Base-by-base conservation (phyloP, 192 early-diverging fungal genomes). In the Chytriomyces hyalinus region DNA sequence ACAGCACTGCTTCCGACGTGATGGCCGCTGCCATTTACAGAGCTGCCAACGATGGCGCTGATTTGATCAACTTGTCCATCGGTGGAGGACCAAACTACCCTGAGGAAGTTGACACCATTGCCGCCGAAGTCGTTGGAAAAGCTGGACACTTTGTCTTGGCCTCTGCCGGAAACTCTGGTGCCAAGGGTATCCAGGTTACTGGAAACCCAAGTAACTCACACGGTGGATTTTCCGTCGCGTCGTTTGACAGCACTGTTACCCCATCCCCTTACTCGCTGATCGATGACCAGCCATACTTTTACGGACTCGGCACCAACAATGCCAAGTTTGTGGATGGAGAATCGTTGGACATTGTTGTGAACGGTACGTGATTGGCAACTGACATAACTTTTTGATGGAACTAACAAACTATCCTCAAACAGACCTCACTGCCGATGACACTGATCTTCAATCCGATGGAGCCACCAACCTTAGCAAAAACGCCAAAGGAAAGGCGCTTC, bases 61-160 rank as follows among this genome's bases (percentile, higher is more conserved):
- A 97, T 71, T 78, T 97, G 57, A 92, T 97, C 80, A 95, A 92
- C 84, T 85, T 96, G 73, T 93, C 91, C 67, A 80, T 96, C 70
- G 96, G 94, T 67, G 76, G 76, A 60, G 92, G 87, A 7, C 82
- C 86, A n/a, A n/a, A n/a, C n/a, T n/a, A n/a, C n/a, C n/a, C n/a
- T n/a, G n/a, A n/a, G n/a, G n/a, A n/a, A n/a, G n/a, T n/a, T n/a
- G n/a, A n/a, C n/a, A n/a, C n/a, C n/a, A n/a, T n/a, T n/a, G n/a
- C n/a, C n/a, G n/a, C n/a, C n/a, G n/a, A n/a, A n/a, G n/a, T n/a
- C n/a, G n/a, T n/a, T n/a, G n/a, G n/a, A n/a, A n/a, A n/a, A n/a
- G n/a, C n/a, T n/a, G n/a, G n/a, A n/a, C n/a, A n/a, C n/a, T n/a
- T n/a, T n/a, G n/a, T n/a, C n/a, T 87, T 94, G 9, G 83, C 89